Evolutionary conservation across 768 basidiomycete species (phyloP).

Genomic region (Tulasnella sp.): DNA sequence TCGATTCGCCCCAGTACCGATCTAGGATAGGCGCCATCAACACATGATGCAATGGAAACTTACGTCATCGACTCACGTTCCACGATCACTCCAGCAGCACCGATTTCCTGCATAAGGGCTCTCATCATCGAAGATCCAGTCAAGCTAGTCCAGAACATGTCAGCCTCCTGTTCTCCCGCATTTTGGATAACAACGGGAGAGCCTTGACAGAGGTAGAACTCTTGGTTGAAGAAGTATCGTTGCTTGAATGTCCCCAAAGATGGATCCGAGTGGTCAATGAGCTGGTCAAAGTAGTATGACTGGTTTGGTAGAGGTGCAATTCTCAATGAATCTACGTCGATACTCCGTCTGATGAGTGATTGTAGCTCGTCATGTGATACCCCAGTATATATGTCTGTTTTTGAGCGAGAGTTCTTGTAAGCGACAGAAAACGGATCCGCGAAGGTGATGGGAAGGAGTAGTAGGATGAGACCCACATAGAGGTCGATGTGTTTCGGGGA

Average conservation of each 20-base stretch:
- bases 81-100: conserved; percentile 1
- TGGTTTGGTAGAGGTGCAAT: too few species aligned
- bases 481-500: too few species aligned
- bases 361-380: too few species aligned
- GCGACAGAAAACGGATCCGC: too few species aligned
- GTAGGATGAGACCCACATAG: too few species aligned
- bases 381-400: too few species aligned
- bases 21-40: background rate
- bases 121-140: background rate
- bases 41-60: background rate
- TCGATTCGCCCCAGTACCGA: conserved; percentile 1
- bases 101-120: background rate
- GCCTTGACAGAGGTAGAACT: background rate
- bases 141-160: background rate
- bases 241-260: conserved; percentile 16
- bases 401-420: too few species aligned
- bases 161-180: conserved; percentile 1
- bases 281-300: conserved; percentile 7
- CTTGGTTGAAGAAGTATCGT: conserved; percentile 7
- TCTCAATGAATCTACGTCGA: too few species aligned
- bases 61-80: background rate
- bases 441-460: too few species aligned
- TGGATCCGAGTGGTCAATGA: conserved; percentile 14
- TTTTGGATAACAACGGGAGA: background rate
- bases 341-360: too few species aligned